Evolutionary conservation across 345 rosid species (phyloP).

Genomic region (Aquilaria yunnanensis): DNA sequence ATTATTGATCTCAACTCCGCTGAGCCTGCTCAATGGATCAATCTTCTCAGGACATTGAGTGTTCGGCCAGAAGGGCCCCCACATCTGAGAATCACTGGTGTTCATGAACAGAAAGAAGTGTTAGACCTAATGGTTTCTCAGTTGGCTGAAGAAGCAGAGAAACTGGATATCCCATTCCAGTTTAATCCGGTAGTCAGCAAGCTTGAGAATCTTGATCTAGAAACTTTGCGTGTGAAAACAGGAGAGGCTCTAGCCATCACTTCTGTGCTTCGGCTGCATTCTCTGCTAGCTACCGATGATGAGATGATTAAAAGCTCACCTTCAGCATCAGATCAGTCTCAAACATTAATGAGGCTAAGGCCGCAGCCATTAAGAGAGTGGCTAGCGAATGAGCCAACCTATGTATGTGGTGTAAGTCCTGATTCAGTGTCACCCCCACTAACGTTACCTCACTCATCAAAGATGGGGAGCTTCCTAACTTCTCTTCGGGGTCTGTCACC

Average conservation of each 20-base stretch:
- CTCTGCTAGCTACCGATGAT: slow-evolving; percentile 50
- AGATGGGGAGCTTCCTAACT: slow-evolving; percentile 41
- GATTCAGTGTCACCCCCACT: slow-evolving; percentile 41
- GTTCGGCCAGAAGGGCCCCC: slow-evolving; percentile 68
- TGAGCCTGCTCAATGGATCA: slow-evolving; percentile 76
- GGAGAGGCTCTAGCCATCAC: slow-evolving; percentile 76
- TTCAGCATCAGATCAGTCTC: slow-evolving; percentile 23
- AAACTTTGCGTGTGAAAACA: slow-evolving; percentile 51
- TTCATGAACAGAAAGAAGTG: slow-evolving; percentile 59
- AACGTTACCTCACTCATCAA: slow-evolving; percentile 29
- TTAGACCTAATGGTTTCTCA: slow-evolving; percentile 55
- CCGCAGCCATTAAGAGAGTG: slow-evolving; percentile 58
- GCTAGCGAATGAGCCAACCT: slow-evolving; percentile 52
- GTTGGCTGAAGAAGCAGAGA: slow-evolving; percentile 63
- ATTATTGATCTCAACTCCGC: slow-evolving; percentile 56
- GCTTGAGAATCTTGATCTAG: slow-evolving; percentile 50
- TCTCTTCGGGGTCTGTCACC: slow-evolving; percentile 61
- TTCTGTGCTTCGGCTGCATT: slow-evolving; percentile 63
- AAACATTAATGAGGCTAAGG: slow-evolving; percentile 30
- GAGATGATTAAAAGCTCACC: slow-evolving; percentile 39
- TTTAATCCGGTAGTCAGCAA: slow-evolving; percentile 54
- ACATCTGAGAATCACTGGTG: slow-evolving; percentile 64
- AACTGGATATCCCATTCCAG: slow-evolving; percentile 65
- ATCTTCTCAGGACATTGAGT: slow-evolving; percentile 50
- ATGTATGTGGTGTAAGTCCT: slow-evolving; percentile 31